These are phyloP conservation scores for Sugiyamaella lignohabitans DNA, from an alignment of 805 yeast species.

Conservation along the genomic window DNA sequence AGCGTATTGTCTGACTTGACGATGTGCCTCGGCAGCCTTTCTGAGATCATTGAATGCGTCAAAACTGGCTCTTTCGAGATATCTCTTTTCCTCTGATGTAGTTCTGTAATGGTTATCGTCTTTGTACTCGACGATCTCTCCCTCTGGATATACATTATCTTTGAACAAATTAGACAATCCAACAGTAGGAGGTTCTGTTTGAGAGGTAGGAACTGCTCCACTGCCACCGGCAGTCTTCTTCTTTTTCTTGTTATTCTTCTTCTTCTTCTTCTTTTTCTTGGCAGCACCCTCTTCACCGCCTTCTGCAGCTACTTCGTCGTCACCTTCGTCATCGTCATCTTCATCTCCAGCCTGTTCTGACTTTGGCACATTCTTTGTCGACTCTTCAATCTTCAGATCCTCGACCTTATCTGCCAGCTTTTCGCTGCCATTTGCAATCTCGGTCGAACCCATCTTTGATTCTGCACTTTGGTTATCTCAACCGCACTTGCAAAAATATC, in stretches of 20 bases:
- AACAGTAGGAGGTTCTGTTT: slow-evolving; percentile 44
- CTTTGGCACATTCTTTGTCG: neutral
- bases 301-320: slow-evolving; percentile 1
- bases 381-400: neutral
- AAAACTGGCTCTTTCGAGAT: slow-evolving; percentile 55
- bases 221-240: slow-evolving; percentile 20
- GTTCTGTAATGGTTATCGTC: slow-evolving; percentile 64
- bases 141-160: slow-evolving; percentile 73
- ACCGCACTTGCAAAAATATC: too few species aligned
- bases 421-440: too few species aligned
- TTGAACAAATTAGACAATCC: slow-evolving; percentile 65
- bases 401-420: neutral
- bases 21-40: slow-evolving; percentile 93
- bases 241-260: slow-evolving; percentile 26
- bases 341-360: neutral
- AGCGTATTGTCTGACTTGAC: slow-evolving; percentile 80
- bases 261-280: slow-evolving; percentile 49
- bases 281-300: slow-evolving; percentile 12
- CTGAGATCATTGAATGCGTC: slow-evolving; percentile 80
- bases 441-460: too few species aligned
- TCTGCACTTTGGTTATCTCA: too few species aligned
- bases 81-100: slow-evolving; percentile 81
- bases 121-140: slow-evolving; percentile 77
- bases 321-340: slow-evolving; percentile 1
- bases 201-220: slow-evolving; percentile 36